phyloP scores from a whole-genome alignment of 225 moss, liverwort and hornwort species.

The Straminergon stramineum region DNA sequence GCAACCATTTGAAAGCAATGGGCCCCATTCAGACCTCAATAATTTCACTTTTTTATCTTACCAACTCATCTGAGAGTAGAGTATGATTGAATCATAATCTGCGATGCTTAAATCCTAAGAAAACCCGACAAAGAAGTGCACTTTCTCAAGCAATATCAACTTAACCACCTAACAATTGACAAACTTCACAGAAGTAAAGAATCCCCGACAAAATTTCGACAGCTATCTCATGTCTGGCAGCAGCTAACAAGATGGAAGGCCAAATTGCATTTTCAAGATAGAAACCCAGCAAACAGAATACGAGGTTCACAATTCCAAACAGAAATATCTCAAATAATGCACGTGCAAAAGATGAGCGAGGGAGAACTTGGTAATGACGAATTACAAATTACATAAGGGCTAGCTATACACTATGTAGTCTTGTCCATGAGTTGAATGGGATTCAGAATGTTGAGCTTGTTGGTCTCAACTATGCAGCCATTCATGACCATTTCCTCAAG shows the following conservation, averaged over 20 bases:
- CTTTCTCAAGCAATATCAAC: background rate
- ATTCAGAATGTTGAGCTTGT: slow-evolving; percentile 66
- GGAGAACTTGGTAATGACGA: background rate
- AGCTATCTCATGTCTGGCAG: background rate
- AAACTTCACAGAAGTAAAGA: background rate
- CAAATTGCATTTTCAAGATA: background rate
- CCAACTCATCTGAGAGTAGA: background rate
- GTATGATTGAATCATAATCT: background rate
- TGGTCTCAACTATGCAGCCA: slow-evolving; percentile 83
- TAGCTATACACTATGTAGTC: slow-evolving; percentile 32
- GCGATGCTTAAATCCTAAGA: background rate
- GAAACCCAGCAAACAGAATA: background rate
- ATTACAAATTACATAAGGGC: background rate
- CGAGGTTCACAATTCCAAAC: background rate
- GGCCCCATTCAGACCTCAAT: background rate
- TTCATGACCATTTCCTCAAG: slow-evolving; percentile 98
- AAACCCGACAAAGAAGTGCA: background rate
- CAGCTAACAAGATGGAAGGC: background rate
- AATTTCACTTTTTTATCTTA: background rate
- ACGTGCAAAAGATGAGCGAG: background rate
- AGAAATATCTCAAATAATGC: background rate
- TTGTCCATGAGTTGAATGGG: slow-evolving; percentile 94
- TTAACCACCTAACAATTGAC: background rate
- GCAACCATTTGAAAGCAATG: background rate
- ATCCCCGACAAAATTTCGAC: background rate